phyloP scores from a whole-genome alignment of 768 basidiomycete species.

The Tulasnella sp. region DNA sequence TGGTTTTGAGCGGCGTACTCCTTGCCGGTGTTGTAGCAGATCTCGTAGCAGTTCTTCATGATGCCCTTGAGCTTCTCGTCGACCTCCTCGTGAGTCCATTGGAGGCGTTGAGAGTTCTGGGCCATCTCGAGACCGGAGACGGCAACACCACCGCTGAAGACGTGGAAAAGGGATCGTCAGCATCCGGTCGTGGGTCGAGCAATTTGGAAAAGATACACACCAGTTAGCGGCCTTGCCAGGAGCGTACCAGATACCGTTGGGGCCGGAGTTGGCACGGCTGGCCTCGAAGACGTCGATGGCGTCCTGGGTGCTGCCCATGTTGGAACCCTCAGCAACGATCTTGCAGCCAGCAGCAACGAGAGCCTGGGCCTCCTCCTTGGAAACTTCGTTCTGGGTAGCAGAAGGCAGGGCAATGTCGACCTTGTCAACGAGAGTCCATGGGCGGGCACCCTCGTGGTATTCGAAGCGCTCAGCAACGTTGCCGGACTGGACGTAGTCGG shows the following conservation, averaged over 20 bases:
- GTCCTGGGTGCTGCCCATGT: slow-evolving; percentile 72
- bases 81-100: slow-evolving; percentile 60
- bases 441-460: slow-evolving; percentile 54
- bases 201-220: not conserved
- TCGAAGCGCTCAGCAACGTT: slow-evolving; percentile 42
- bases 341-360: slow-evolving; percentile 63
- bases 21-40: slow-evolving; percentile 29
- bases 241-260: slow-evolving; percentile 60
- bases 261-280: slow-evolving; percentile 47
- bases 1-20: not conserved
- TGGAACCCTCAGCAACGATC: slow-evolving; percentile 72
- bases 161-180: slow-evolving; percentile 39
- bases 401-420: slow-evolving; percentile 67
- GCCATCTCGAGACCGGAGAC: slow-evolving; percentile 78
- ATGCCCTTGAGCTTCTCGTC: slow-evolving; percentile 65
- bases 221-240: slow-evolving; percentile 56
- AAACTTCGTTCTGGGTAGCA: slow-evolving; percentile 69
- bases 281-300: slow-evolving; percentile 69
- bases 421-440: slow-evolving; percentile 62
- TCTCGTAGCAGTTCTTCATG: slow-evolving; percentile 62
- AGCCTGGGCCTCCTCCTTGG: slow-evolving; percentile 62
- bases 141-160: slow-evolving; percentile 70
- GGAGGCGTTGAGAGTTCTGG: slow-evolving; percentile 65
- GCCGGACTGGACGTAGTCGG: slow-evolving; percentile 36
- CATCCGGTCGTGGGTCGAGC: not conserved